These are phyloP conservation scores for Stagonosporopsis tanaceti DNA, from an alignment of 2,329 filamentous ascomycete genomes.

Conservation along the genomic window DNA sequence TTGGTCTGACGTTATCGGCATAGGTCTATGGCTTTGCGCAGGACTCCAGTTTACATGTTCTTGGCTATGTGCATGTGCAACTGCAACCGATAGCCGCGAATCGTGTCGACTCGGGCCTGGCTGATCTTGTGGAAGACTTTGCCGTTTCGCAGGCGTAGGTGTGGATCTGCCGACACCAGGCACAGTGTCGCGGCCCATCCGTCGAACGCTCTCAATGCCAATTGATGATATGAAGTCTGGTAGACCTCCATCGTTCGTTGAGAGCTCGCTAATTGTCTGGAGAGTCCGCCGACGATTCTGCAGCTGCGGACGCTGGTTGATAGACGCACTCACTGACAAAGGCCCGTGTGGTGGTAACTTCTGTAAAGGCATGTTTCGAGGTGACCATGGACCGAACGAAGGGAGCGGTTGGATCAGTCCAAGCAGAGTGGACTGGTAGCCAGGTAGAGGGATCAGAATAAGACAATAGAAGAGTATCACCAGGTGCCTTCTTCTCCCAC, in stretches of 20 bases:
- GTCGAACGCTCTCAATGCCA: conserved; percentile 11
- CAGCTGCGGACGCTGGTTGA: conserved; percentile 13
- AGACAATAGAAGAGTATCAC: background rate
- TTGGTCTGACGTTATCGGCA: background rate
- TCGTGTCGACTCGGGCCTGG: conserved; percentile 3
- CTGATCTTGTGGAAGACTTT: conserved; percentile 28
- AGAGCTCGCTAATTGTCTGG: conserved; percentile 41
- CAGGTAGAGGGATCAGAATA: background rate
- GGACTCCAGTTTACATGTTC: conserved; percentile 9
- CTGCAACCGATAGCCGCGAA: conserved; percentile 3
- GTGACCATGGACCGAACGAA: background rate
- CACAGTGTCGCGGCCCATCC: conserved; percentile 3
- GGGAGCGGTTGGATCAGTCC: background rate
- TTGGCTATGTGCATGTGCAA: conserved; percentile 12
- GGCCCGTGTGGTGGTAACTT: conserved; percentile 24
- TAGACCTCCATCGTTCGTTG: conserved; percentile 22
- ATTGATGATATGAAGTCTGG: conserved; percentile 22
- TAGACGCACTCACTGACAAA: conserved; percentile 2
- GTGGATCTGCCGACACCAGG: conserved; percentile 3
- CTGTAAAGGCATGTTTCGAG: conserved; percentile 29
- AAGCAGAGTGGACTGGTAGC: background rate
- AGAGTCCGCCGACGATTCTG: conserved; percentile 38
- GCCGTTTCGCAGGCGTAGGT: conserved; percentile 21
- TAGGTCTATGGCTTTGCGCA: background rate
- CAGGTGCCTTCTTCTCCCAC: background rate